Evolutionary conservation across 495 filamentous ascomycete genomes (phyloP).

Genomic region (Neurospora tetrasperma): DNA sequence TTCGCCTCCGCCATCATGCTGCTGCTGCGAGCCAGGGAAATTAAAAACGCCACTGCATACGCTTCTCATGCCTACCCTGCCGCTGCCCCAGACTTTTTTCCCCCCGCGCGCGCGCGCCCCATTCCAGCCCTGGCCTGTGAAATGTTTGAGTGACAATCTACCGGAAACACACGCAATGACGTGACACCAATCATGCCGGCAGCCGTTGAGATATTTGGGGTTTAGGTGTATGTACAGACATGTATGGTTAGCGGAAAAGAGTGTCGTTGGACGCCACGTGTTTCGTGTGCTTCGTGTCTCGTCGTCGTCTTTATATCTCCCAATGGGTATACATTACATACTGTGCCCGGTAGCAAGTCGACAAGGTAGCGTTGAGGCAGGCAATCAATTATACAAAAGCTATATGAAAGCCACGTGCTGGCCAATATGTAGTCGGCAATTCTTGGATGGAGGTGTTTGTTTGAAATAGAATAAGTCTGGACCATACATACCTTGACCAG

Average conservation of each 20-base stretch:
- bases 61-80: not conserved
- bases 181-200: not conserved
- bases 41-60: not conserved
- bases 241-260: not conserved
- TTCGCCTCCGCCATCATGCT: not conserved
- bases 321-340: too few species aligned
- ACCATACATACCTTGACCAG: not conserved
- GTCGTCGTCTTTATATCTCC: not conserved
- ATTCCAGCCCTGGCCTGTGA: not conserved
- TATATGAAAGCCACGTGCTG: not conserved
- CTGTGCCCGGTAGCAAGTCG: too few species aligned
- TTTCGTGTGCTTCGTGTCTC: constrained; percentile 4
- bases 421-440: not conserved
- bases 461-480: not conserved
- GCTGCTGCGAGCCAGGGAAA: not conserved
- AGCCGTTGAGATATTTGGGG: not conserved
- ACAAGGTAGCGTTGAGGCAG: too few species aligned
- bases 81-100: not conserved
- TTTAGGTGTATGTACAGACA: not conserved
- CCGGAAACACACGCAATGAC: not conserved
- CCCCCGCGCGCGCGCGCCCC: not conserved
- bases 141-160: not conserved
- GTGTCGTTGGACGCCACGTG: constrained; percentile 11
- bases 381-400: too few species aligned
- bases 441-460: not conserved